Percentiles rank a stretch among this genome's conserved stretches.
These are phyloP conservation scores for Austroboletus niveus DNA, from an alignment of 1,284 basidiomycete species.

Conservation along the genomic window DNA sequence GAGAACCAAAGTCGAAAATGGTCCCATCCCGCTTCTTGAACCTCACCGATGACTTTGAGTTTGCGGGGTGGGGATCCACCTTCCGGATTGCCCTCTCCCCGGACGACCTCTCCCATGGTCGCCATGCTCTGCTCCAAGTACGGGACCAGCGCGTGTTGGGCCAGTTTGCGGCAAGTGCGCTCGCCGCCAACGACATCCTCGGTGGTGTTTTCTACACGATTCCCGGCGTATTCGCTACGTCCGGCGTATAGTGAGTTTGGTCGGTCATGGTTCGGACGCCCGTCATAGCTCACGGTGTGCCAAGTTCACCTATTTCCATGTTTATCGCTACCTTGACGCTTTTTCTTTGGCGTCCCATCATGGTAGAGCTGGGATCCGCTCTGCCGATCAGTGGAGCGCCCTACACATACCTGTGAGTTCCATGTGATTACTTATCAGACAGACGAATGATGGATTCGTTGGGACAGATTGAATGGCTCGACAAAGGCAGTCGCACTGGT, in stretches of 20 bases:
- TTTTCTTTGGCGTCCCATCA: constrained; percentile 68
- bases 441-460: not conserved
- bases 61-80: constrained; percentile 64
- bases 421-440: not conserved
- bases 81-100: constrained; percentile 44
- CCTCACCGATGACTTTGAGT: constrained; percentile 62
- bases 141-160: constrained; percentile 45
- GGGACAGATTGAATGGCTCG: constrained; percentile 55
- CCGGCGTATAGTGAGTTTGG: constrained; percentile 51
- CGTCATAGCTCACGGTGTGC: not conserved
- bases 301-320: constrained; percentile 66
- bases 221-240: constrained; percentile 58
- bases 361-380: constrained; percentile 66
- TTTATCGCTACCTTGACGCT: constrained; percentile 57
- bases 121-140: constrained; percentile 34
- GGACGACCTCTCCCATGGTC: constrained; percentile 34
- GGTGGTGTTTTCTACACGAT: constrained; percentile 72
- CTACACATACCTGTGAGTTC: constrained; percentile 58
- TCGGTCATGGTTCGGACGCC: not conserved
- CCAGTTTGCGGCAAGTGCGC: constrained; percentile 55
- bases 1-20: constrained; percentile 44
- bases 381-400: constrained; percentile 68
- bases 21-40: constrained; percentile 61
- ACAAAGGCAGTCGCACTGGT: constrained; percentile 58
- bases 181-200: constrained; percentile 67